Evolutionary conservation across 805 yeast genomes (phyloP).

Genomic region (Cyberlindnera maclurae): DNA sequence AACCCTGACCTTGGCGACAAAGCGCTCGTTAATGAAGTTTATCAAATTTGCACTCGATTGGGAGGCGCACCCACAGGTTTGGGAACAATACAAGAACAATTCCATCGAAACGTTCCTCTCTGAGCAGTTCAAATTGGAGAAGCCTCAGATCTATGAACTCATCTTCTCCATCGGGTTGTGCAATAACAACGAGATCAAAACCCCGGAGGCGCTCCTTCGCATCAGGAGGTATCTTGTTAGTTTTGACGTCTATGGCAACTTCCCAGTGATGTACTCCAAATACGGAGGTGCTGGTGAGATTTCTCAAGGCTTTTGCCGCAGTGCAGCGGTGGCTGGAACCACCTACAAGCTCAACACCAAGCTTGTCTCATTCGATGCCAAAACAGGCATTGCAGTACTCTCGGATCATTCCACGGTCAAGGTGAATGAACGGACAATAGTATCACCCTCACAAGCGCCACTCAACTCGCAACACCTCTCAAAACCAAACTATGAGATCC

Average conservation of each 20-base stretch:
- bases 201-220: constrained; percentile 71
- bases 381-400: constrained; percentile 58
- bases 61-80: constrained; percentile 48
- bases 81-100: constrained; percentile 47
- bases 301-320: constrained; percentile 93
- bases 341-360: constrained; percentile 78
- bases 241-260: constrained; percentile 87
- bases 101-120: constrained; percentile 55
- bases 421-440: constrained; percentile 72
- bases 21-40: constrained; percentile 84
- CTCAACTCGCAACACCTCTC: constrained; percentile 34
- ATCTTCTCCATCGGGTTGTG: constrained; percentile 83
- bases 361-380: constrained; percentile 58
- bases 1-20: constrained; percentile 62
- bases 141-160: constrained; percentile 74
- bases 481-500: constrained; percentile 46
- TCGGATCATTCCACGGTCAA: constrained; percentile 69
- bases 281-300: constrained; percentile 96
- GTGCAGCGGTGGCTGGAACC: constrained; percentile 97
- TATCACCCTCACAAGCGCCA: constrained; percentile 66
- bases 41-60: constrained; percentile 78
- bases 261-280: constrained; percentile 87
- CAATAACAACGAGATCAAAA: constrained; percentile 48
- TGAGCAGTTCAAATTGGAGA: constrained; percentile 61
- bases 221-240: constrained; percentile 79